Conservation (phyloP, 768 basidiomycete species). For the Termitomyces sp. region DNA sequence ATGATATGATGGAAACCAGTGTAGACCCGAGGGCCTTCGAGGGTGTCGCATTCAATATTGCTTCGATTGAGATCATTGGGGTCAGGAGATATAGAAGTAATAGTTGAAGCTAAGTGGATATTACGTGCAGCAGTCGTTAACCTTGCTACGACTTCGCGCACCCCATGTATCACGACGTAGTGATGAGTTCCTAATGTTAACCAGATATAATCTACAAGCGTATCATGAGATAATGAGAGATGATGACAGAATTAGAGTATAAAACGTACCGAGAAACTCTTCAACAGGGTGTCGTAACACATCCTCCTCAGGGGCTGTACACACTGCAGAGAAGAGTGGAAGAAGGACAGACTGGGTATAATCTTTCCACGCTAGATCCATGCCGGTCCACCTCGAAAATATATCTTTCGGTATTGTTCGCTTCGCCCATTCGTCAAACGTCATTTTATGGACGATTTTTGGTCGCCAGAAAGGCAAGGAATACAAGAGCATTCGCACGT, state of each 20-base stretch:
- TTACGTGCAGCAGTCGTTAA: conserved; percentile 40
- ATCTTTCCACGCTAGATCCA: conserved; percentile 45
- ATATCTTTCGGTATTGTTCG: conserved; percentile 33
- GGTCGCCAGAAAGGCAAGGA: conserved; percentile 38
- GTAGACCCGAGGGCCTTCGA: conserved; percentile 21
- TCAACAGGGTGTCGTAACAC: conserved; percentile 55
- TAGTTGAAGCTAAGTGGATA: conserved; percentile 50
- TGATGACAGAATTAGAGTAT: neutral
- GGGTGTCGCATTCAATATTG: conserved; percentile 31
- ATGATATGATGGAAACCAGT: conserved; percentile 61
- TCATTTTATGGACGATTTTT: conserved; percentile 22
- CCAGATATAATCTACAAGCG: conserved; percentile 60
- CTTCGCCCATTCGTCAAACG: conserved; percentile 45
- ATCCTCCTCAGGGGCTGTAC: conserved; percentile 54
- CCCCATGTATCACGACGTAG: conserved; percentile 57
- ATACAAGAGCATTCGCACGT: conserved; percentile 35
- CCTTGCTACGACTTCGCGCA: conserved; percentile 50
- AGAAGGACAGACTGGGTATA: conserved; percentile 52
- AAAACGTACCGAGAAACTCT: conserved; percentile 53
- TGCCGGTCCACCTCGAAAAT: conserved; percentile 34
- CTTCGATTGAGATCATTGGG: conserved; percentile 24
- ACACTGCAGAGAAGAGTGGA: conserved; percentile 69
- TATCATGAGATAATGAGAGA: neutral
- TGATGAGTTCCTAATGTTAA: conserved; percentile 62
- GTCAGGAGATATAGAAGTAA: conserved; percentile 39